Evolutionary conservation across 352 stramenopile genomes (phyloP).

Genomic region (Phytophthora citricola): DNA sequence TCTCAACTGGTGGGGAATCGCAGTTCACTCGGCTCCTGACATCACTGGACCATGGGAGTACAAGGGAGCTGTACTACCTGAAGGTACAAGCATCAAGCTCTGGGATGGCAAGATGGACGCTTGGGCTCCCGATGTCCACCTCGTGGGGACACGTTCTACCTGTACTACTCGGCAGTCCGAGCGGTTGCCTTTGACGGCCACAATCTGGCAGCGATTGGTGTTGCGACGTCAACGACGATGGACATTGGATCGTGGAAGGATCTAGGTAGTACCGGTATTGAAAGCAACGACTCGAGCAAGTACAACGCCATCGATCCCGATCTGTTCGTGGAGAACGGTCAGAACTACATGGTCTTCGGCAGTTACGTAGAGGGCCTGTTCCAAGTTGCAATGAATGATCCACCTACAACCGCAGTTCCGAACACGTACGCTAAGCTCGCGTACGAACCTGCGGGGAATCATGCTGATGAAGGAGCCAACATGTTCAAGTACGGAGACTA

Average conservation of each 20-base stretch:
- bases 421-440: constrained; percentile 27
- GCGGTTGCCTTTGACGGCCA: constrained; percentile 21
- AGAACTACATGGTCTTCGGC: constrained; percentile 32
- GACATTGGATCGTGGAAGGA: constrained; percentile 34
- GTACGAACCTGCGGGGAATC: constrained; percentile 22
- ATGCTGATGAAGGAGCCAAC: constrained; percentile 30
- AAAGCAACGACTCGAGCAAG: constrained; percentile 26
- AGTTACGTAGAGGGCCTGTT: constrained; percentile 29
- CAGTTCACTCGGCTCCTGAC: constrained; percentile 22
- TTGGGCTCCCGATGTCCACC: constrained; percentile 29
- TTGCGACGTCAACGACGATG: constrained; percentile 28
- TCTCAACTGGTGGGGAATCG: constrained; percentile 32
- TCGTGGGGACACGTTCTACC: constrained; percentile 35
- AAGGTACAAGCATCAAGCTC: constrained; percentile 37
- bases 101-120: constrained; percentile 33
- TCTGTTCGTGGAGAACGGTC: constrained; percentile 18
- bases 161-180: constrained; percentile 35
- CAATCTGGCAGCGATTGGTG: constrained; percentile 26
- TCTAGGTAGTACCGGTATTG: constrained; percentile 15
- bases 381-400: constrained; percentile 22
- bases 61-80: constrained; percentile 27
- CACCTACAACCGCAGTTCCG: constrained; percentile 8
- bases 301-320: constrained; percentile 39
- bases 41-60: constrained; percentile 30
- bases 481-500: constrained; percentile 33